Conservation (phyloP, 2,329 filamentous ascomycete genomes). For the Sclerotinia glacialis region DNA sequence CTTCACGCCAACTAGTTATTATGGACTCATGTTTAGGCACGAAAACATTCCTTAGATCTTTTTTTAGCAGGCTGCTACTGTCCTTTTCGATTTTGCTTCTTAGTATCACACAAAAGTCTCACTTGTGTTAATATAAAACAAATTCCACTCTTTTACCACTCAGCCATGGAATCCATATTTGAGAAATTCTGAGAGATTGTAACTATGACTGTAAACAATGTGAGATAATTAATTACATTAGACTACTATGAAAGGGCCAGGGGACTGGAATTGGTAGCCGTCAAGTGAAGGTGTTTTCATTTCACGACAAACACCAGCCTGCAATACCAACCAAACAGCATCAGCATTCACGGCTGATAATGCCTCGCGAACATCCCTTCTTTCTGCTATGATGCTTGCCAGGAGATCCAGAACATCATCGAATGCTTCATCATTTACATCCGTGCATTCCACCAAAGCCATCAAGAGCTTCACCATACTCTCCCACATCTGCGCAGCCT, state of each 20-base stretch:
- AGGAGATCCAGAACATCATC: constrained; percentile 68
- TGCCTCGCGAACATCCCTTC: constrained; percentile 51
- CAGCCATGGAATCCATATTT: neutral
- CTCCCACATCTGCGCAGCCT: constrained; percentile 62
- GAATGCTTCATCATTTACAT: constrained; percentile 65
- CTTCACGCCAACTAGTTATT: neutral
- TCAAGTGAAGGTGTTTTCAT: constrained; percentile 45
- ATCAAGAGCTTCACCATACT: constrained; percentile 58
- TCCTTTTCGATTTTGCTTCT: constrained; percentile 6
- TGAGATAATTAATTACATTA: neutral
- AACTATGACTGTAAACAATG: neutral
- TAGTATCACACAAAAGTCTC: constrained; percentile 9
- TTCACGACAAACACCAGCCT: constrained; percentile 26
- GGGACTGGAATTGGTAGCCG: constrained; percentile 41
- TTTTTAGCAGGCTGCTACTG: constrained; percentile 1
- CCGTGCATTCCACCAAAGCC: constrained; percentile 59
- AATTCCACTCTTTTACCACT: constrained; percentile 4
- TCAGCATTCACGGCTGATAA: constrained; percentile 67
- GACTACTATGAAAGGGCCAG: neutral
- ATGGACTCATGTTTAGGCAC: neutral
- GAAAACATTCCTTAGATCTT: neutral
- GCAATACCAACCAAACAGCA: constrained; percentile 66
- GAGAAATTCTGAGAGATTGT: neutral
- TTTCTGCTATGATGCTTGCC: constrained; percentile 47
- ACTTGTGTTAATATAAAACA: constrained; percentile 10